Conservation (phyloP, 352 stramenopile genomes). For the Pythium chondricola region DNA sequence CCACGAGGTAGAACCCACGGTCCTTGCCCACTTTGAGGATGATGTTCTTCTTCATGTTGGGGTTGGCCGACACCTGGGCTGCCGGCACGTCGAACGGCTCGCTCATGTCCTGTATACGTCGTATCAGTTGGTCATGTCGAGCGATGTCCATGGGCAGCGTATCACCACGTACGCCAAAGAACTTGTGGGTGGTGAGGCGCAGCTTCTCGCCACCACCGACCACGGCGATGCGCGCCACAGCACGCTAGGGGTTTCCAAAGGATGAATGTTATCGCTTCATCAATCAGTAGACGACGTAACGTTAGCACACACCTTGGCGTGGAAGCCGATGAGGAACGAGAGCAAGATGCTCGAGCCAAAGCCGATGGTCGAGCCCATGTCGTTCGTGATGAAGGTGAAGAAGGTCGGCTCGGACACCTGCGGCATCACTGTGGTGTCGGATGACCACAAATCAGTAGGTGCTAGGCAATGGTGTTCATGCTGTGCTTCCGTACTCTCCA, state of each 20-base stretch:
- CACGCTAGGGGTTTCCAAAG: constrained; percentile 29
- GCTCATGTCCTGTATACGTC: constrained; percentile 42
- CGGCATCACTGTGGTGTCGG: constrained; percentile 27
- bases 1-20: constrained; percentile 73
- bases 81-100: constrained; percentile 63
- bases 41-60: constrained; percentile 83
- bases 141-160: no score
- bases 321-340: constrained; percentile 74
- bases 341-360: constrained; percentile 81
- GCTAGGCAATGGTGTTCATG: no score
- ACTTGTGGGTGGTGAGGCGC: constrained; percentile 84
- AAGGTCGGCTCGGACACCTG: constrained; percentile 64
- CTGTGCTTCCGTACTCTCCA: constrained; percentile 78
- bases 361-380: constrained; percentile 69
- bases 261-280: neutral
- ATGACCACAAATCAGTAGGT: neutral
- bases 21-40: constrained; percentile 77
- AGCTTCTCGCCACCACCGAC: constrained; percentile 73
- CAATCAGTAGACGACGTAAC: neutral
- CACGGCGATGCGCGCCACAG: constrained; percentile 73
- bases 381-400: constrained; percentile 76
- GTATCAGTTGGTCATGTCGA: neutral
- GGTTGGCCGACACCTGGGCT: constrained; percentile 61
- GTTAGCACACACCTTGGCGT: constrained; percentile 40
- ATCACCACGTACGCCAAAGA: constrained; percentile 78